Base-by-base conservation (phyloP, 2,329 filamentous ascomycete genomes). In the Xylariomycetidae sp. region DNA sequence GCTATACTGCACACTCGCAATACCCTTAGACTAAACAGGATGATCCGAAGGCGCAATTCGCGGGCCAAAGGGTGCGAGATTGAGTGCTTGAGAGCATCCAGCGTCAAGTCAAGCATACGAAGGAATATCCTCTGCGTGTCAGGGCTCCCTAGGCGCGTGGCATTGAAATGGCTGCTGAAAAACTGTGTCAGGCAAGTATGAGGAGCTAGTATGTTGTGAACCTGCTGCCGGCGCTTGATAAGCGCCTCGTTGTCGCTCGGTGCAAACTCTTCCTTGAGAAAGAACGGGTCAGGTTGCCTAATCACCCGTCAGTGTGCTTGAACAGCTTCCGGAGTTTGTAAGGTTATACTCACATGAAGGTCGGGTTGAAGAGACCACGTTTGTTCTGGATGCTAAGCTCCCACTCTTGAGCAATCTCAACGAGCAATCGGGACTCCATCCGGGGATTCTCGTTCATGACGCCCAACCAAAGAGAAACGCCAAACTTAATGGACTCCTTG, bases 371-470 rank as follows among this genome's bases (percentile, higher is more conserved):
- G 15, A 96, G 71, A 9, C 92, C 92, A 32, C 82, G 73, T 42
- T 76, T 78, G 47, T 76, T 80, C 38, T 85, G 74, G 28, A 95
- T 79, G 4, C 84, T 92, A 37, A 74, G 70, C 58, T 96, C 90
- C 86, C 90, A 98, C 43, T 90, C 85, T 53, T 92, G 83, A 8
- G 84, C 82, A 48, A 96, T 85, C 55, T 94, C 87, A 32, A 79
- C 80, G 19, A 98, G 64, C 35, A 99, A 78, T 40, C 88, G 80
- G 7, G 90, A 76, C 58, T 95, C 88, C 60, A 95, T 81, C 35
- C 76, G 75, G 3, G 89, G 85, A 51, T 95, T 96, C 57, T 98
- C 92, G 50, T 96, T 92, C 52, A 96, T 93, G 10, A 96, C 85
- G 17, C 92, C 92, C 40, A 95, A 78, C 92, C 92, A 99, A 6